Base-by-base conservation (phyloP, 2,329 filamentous ascomycete genomes). In the Verticillium nubilum region DNA sequence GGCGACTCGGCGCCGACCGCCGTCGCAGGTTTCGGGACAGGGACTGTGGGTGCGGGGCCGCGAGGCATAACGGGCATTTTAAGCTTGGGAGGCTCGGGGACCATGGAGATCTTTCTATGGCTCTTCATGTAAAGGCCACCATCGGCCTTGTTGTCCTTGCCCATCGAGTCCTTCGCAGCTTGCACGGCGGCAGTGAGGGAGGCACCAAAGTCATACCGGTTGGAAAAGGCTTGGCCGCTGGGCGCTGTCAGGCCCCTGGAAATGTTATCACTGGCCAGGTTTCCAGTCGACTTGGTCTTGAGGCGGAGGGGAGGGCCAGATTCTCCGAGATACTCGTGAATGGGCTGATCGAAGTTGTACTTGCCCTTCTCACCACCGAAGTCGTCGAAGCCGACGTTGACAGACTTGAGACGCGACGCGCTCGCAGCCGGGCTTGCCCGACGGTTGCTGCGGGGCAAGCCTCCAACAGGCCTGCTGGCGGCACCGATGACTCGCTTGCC, bases 191-290 rank as follows among this genome's bases (percentile, higher is more conserved):
- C 92, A 58, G 84, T 88, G 29, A 98, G 82, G 0, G 95, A 98
- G n/a, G 91, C 91, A 62, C 90, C 88, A 73, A 99, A 98, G 76
- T 98, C 94, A 72, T 99, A 99, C 58, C 95, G 89, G 73, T 93
- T 93, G 54, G 92, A 90, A 72, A 98, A 97, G 19, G 88, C 90
- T 67, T 90, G 87, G 27, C 86, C 86, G 64, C 83, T 86, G 1
- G 84, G 83, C 2, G 83, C 75, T 0, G 81, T 72, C 26, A 85
- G 70, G 33, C 78, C 72, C 68, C 79, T 74, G 67, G 82, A 69
- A 23, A 87, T 69, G 65, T 82, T 85, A 64, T 90, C 86, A 58
- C 83, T 85, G 26, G 89, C 82, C 58, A 90, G 73, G 65, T 83
- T 87, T 53, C 80, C 71, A 29, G 80, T 77, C 17, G 91, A 89